Conservation (phyloP, 768 basidiomycete genomes). For the Lactarius trivialis region DNA sequence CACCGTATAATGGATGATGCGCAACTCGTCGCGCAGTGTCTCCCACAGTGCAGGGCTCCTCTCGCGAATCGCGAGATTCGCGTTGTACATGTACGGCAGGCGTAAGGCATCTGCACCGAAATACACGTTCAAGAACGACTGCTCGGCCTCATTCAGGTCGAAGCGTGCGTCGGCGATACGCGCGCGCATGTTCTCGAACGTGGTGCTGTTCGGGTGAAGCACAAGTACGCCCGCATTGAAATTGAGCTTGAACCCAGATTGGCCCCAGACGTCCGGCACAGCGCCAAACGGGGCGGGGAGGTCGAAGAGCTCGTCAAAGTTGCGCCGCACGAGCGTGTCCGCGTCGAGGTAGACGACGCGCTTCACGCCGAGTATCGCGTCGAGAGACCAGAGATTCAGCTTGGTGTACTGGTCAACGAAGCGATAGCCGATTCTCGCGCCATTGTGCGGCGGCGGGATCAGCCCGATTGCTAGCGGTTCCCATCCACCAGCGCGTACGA, state of each 20-base stretch:
- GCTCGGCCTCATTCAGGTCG: slow-evolving; percentile 35
- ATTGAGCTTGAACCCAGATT: slow-evolving; percentile 31
- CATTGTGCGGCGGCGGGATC: slow-evolving; percentile 36
- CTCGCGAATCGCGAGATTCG: slow-evolving; percentile 32
- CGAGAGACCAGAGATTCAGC: slow-evolving; percentile 37
- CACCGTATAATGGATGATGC: slow-evolving; percentile 33
- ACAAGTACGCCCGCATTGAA: slow-evolving; percentile 37
- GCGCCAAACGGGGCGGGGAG: slow-evolving; percentile 38
- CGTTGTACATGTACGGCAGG: slow-evolving; percentile 34
- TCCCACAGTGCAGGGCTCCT: slow-evolving; percentile 30
- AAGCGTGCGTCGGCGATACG: slow-evolving; percentile 37
- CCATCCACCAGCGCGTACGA: slow-evolving; percentile 37
- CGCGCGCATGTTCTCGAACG: slow-evolving; percentile 29
- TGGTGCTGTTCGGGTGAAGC: slow-evolving; percentile 29
- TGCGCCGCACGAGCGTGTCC: slow-evolving; percentile 38
- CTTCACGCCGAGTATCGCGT: slow-evolving; percentile 22
- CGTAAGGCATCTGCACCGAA: slow-evolving; percentile 31
- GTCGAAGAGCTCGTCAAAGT: slow-evolving; percentile 41
- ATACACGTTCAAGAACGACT: slow-evolving; percentile 39
- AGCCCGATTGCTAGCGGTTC: slow-evolving; percentile 30
- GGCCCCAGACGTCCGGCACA: slow-evolving; percentile 35
- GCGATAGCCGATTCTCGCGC: slow-evolving; percentile 32
- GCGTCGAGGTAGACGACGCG: slow-evolving; percentile 37
- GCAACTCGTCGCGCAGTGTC: slow-evolving; percentile 28
- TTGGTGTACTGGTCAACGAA: slow-evolving; percentile 42